Evolutionary conservation across 2,329 filamentous ascomycete genomes (phyloP), one percentile per base, ranked within the genome.

Genomic region (Massarina eburnea): DNA sequence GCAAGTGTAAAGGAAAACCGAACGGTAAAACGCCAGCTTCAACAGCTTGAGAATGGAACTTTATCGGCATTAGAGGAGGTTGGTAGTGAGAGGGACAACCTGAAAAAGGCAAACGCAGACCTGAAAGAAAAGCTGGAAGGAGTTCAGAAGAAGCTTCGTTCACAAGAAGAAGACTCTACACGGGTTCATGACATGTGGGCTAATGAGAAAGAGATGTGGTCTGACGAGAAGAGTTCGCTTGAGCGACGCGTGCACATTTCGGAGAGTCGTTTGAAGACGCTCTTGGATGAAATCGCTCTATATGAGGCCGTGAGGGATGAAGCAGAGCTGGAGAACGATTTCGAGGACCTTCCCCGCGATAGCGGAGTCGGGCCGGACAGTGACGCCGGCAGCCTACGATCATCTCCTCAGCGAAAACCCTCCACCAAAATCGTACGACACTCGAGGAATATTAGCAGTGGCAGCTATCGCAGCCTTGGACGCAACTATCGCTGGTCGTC

Each of bases 171-270:
- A 48, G 89, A 96, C 58, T 85, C 85, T 0, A 82, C 88, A 57
- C 82, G 86, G 24, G 83, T 86, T 5, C 89, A 95, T 61, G 80
- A 84, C 42, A 78, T 91, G 47, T 96, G 90, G 88, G 84, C 86
- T 9, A 84, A 82, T 41, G 94, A 99, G 54, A 94, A 87, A 65
- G 85, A 92, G 43, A 76, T 76, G 2, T 97, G 91, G 91, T 86
- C 91, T 10, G 84, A 86, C 37, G 91, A 95, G 66, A 87, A 84
- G 60, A 84, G 91, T 43, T 87, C 82, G 45, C 80, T 89, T 49
- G 92, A 99, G 69, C 84, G 89, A 45, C 90, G 88, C 57, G 74
- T 96, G 12, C 91, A 97, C 67, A 80, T 96, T n/a, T 88, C 91
- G 2, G 94, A 99, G 72, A 88, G 81, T 22, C 85, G 92, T 29